Evolutionary conservation across 2,329 filamentous ascomycete species (phyloP), one percentile per base, ranked within the genome.

Genomic region (Chaetomiaceae sp.): DNA sequence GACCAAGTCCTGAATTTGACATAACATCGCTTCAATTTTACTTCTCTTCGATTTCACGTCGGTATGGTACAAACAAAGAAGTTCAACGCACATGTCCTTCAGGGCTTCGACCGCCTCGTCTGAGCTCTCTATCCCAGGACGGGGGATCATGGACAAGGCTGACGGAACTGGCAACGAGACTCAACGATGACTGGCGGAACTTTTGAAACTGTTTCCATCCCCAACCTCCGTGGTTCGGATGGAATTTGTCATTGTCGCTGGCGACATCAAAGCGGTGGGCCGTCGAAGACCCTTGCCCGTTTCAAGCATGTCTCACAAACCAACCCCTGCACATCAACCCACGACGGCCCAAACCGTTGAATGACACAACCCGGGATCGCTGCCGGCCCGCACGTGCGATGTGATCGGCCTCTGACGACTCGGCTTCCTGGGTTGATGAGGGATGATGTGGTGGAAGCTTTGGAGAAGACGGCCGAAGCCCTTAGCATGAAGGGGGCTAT

Each of bases 291-390:
- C 33, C 36, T 37, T 20, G 34, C 29, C 38, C 15, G 57, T 59
- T 59, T 59, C 57, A 59, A 51, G 40, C 42, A 36, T 53, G 57
- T 59, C 57, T 59, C 57, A 59, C 33, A 54, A 56, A 38, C 43
- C 23, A 29, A 53, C 52, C 56, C 55, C 46, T 50, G 51, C 40
- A 27, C 15, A 36, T 47, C 17, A 33, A 44, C 43, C 47, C 15
- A 38, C 6, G 5, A 27, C 9, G 3, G 27, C 8, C 4, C 27
- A 4, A 6, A 7, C 22, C 22, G 19, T 17, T 38, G 31, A 37
- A 42, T 42, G 25, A 36, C 25, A 36, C 43, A 19, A 27, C 2
- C 29, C 15, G 36, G n/a, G 20, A 17, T 48, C 20, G 7, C 11
- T 38, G 12, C 17, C 19, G 25, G 36, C 37, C 22, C 25, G 44